Base-by-base conservation (phyloP, 441 rosid genomes). In the Pelargonium myrrhifolium region DNA sequence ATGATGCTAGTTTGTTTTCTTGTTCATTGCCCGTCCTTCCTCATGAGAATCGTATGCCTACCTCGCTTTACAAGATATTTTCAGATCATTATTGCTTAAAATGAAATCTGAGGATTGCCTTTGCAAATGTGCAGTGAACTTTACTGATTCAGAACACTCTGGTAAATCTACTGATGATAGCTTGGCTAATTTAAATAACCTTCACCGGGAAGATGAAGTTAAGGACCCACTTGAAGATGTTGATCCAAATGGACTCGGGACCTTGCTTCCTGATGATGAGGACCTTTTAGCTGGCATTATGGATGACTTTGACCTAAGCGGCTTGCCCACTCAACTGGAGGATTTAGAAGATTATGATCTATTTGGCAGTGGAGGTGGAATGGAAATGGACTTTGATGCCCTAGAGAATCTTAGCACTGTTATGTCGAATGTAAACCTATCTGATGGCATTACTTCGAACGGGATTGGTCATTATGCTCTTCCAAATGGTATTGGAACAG, bases 341-440 rank as follows among this genome's bases (percentile, higher is more conserved):
- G 94, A 88, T 71, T 74, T 86, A 58, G 97, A 95, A 70, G 98
- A 90, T 26, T 82, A 79, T 76, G 97, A 90, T 63, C 75, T 90
- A 42, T 90, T 90, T 66, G 87, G 86, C 71, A 78, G 86, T 39
- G 97, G 93, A 53, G 96, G 97, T 47, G 99, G 93, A 67, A 82
- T 90, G 89, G 97, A 90, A 49, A 51, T 90, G 75, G 97, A 90
- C 67, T 75, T 78, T 60, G 95, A 88, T 49, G 56, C 84, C 40
- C 87, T 80, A 67, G 95, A 85, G 43, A 76, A 75, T 71, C 74
- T 76, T 76, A 73, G 79, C 74, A 68, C 83, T 65, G 86, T 69
- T 65, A 74, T 92, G 77, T 83, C 93, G 47, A 90, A 89, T 55
- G n/a, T 87, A 7, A 82, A 81, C 77, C 37, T 89, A 65, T 69